A percentile compares a stretch with the other conserved stretches of the same genome.
Conservation (phyloP, 495 filamentous ascomycete genomes). For the Neurospora sp. region DNA sequence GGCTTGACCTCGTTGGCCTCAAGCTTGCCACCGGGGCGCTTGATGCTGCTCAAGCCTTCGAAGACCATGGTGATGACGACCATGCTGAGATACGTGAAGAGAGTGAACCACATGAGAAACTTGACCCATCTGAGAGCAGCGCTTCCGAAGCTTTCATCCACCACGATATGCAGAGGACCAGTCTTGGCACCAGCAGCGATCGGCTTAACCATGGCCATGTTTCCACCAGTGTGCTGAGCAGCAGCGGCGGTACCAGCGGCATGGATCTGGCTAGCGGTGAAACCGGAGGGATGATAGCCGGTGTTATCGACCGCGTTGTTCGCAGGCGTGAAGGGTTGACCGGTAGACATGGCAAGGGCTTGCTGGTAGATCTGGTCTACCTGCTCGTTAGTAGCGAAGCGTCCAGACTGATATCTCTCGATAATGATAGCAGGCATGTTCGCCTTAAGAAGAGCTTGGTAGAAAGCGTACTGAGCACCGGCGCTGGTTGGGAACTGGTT, state of each 20-base stretch:
- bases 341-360: slow-evolving; percentile 59
- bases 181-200: slow-evolving; percentile 54
- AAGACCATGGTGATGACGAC: slow-evolving; percentile 67
- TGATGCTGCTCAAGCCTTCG: slow-evolving; percentile 65
- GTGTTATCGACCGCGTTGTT: slow-evolving; percentile 21
- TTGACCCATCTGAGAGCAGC: slow-evolving; percentile 83
- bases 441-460: slow-evolving; percentile 77
- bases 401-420: slow-evolving; percentile 72
- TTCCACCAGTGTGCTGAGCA: slow-evolving; percentile 58
- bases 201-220: slow-evolving; percentile 43
- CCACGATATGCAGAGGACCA: slow-evolving; percentile 81
- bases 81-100: slow-evolving; percentile 63
- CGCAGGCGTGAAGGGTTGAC: slow-evolving; percentile 18
- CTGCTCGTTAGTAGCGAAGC: slow-evolving; percentile 66
- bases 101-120: slow-evolving; percentile 65
- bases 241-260: slow-evolving; percentile 81
- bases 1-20: slow-evolving; percentile 75
- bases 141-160: slow-evolving; percentile 78
- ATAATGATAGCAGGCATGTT: slow-evolving; percentile 88
- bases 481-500: slow-evolving; percentile 84
- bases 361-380: slow-evolving; percentile 65
- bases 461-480: slow-evolving; percentile 83
- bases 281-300: slow-evolving; percentile 21
- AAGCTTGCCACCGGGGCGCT: slow-evolving; percentile 57
- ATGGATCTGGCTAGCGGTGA: slow-evolving; percentile 59